Percentiles rank a stretch among this genome's conserved stretches.
Evolutionary conservation across 441 rosid genomes (phyloP).

Genomic region (Kokia cookei): DNA sequence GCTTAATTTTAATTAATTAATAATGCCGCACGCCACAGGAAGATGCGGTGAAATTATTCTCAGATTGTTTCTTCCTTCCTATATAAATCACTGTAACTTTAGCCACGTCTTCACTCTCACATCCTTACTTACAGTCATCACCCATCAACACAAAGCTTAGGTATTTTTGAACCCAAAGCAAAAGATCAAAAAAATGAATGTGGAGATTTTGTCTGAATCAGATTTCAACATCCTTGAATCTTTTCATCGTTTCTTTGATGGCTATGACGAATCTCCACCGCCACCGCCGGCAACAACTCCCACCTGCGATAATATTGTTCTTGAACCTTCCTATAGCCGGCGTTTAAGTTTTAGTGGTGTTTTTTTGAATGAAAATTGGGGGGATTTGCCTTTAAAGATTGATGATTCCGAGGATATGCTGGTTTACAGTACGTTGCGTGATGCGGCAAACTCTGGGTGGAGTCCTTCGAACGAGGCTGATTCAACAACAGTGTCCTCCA

Average conservation of each 20-base stretch:
- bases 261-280: neutral
- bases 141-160: too few relatives aligned
- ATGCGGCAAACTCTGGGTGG: conserved; percentile 31
- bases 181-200: neutral
- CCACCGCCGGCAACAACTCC: neutral
- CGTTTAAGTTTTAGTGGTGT: conserved; percentile 10
- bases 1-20: neutral
- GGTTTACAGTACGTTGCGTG: conserved; percentile 24
- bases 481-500: neutral
- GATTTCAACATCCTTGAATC: conserved; percentile 4
- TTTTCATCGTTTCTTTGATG: neutral
- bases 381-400: conserved; percentile 23
- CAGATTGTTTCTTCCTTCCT: neutral
- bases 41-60: neutral
- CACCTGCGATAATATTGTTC: neutral
- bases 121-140: too few relatives aligned
- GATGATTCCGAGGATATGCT: conserved; percentile 30
- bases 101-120: neutral
- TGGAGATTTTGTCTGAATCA: conserved; percentile 1
- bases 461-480: conserved; percentile 12
- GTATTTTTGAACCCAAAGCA: too few relatives aligned
- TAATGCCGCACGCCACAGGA: neutral
- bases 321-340: conserved; percentile 5
- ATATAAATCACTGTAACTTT: neutral
- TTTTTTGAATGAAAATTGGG: conserved; percentile 20